Evolutionary conservation across 441 rosid species (phyloP), one percentile per base, ranked within the genome.

Genomic region (Pelargonium hybrid): DNA sequence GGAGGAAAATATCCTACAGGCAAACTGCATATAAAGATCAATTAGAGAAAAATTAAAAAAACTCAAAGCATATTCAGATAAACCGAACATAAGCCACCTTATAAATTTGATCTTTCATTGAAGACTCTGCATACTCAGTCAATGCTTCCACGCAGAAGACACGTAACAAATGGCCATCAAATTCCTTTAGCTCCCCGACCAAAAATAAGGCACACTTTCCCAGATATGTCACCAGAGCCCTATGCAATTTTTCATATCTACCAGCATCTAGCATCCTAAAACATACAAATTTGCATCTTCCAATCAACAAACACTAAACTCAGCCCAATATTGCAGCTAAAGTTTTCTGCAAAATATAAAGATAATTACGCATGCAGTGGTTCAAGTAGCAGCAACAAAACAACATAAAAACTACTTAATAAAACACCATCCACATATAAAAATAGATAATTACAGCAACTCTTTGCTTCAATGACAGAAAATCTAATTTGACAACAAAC

Each of bases 221-320:
- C 13, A 92, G 73, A 81, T 81, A 82, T 21, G 76, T 73, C 66
- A 86, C 83, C 43, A 90, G 85, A 74, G 80, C 79, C 71, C 81
- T 85, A 45, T 83, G 88, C 75, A 86, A 77, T 80, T 83, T 90
- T 68, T 87, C 94, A 76, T 78, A 71, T 34, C 63, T 77, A 77
- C 77, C 81, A 6, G 81, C 87, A 76, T 90, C 97, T 81, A 90
- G 77, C 47, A 75, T 82, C 82, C 96, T 91, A 67, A 13, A 70
- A 68, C 18, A 47, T 52, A 50, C 69, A 78, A 65, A 64, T 54
- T 47, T 26, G 65, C 13, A 65, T n/a, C 23, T 0, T n/a, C 5
- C 10, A 67, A 70, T 69, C 26, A 72, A 47, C 48, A 76, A 56
- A 7, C 65, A 57, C 25, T 26, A 20, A 6, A 0, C 41, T 39